Evolutionary conservation across 768 basidiomycete species (phyloP).

Genomic region (Sutorius australiensis): DNA sequence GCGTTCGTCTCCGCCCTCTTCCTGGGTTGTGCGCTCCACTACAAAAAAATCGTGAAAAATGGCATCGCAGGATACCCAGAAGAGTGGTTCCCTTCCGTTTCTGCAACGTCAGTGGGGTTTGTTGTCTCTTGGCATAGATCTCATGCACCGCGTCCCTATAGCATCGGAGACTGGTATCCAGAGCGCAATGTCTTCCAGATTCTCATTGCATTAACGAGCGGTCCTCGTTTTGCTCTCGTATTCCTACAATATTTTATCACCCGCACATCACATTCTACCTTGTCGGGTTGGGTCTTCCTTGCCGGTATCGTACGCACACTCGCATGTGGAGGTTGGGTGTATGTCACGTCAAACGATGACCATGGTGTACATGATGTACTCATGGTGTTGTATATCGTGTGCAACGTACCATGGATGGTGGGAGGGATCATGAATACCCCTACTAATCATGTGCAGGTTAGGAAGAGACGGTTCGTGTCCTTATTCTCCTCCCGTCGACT

Average conservation of each 20-base stretch:
- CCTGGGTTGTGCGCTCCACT: constrained; percentile 68
- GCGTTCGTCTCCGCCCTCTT: constrained; percentile 66
- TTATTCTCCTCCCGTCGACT: not conserved
- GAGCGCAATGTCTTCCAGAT: constrained; percentile 84
- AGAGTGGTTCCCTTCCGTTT: constrained; percentile 91
- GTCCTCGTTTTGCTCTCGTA: constrained; percentile 72
- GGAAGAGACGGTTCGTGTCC: constrained; percentile 48
- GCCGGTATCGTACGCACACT: constrained; percentile 71
- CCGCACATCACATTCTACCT: constrained; percentile 37
- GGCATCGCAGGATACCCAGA: constrained; percentile 76
- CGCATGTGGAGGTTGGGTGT: constrained; percentile 90
- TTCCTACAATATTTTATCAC: constrained; percentile 60
- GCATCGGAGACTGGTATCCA: constrained; percentile 90
- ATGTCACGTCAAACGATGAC: constrained; percentile 79
- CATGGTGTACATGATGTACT: constrained; percentile 82
- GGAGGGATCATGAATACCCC: constrained; percentile 60
- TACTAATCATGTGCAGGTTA: constrained; percentile 34
- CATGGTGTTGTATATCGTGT: constrained; percentile 84
- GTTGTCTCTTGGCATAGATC: not conserved
- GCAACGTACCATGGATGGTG: constrained; percentile 88
- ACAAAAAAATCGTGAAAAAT: constrained; percentile 83
- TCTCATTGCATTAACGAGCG: constrained; percentile 81
- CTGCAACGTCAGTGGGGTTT: constrained; percentile 57
- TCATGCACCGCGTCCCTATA: constrained; percentile 27
- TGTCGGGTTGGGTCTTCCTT: constrained; percentile 52